Evolutionary conservation across 2,329 filamentous ascomycete genomes (phyloP).

Genomic region (Aspergillus carbonarius): DNA sequence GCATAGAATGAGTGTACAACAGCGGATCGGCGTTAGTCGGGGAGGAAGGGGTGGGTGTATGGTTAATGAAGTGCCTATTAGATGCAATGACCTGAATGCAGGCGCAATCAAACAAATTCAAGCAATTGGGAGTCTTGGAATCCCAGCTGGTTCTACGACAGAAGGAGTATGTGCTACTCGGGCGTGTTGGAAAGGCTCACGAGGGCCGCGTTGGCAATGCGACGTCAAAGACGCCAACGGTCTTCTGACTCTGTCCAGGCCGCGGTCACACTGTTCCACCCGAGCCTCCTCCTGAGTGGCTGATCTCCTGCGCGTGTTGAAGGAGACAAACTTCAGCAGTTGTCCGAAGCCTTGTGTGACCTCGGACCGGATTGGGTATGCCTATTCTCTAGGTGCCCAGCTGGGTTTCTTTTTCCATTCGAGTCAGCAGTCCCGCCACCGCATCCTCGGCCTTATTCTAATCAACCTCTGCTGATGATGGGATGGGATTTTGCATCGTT

Average conservation of each 20-base stretch:
- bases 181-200: background rate
- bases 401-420: background rate
- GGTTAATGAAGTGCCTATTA: background rate
- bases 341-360: background rate
- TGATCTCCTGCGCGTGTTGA: constrained; percentile 2
- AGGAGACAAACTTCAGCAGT: background rate
- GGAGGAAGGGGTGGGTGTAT: background rate
- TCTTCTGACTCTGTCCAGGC: constrained; percentile 5
- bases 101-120: background rate
- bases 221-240: background rate
- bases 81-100: background rate
- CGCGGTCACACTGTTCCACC: constrained; percentile 1
- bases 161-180: background rate
- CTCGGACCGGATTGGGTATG: background rate
- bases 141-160: constrained; percentile 2
- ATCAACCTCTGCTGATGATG: background rate
- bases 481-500: background rate
- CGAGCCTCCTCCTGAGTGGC: background rate
- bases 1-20: background rate
- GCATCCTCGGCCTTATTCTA: too few species aligned
- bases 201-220: background rate
- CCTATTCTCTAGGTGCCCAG: background rate
- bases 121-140: constrained; percentile 1
- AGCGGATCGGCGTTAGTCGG: background rate
- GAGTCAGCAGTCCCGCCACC: too few species aligned